Conservation (phyloP, 768 basidiomycete species). For the Phanerochaete sordida region DNA sequence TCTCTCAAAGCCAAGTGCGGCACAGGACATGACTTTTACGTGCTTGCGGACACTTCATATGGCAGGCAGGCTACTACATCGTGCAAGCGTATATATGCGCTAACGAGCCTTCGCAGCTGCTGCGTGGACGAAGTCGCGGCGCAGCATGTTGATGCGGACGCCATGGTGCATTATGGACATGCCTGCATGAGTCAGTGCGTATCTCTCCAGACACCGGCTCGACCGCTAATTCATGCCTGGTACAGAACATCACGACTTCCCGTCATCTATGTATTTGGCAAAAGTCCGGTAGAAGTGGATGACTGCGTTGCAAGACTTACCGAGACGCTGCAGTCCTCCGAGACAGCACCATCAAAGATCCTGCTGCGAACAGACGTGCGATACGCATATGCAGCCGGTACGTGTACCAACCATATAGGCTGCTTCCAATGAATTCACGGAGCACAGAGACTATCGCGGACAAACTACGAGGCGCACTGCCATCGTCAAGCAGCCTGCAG, state of each 20-base stretch:
- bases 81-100: neutral
- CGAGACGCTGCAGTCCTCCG: conserved; percentile 25
- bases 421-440: neutral
- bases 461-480: neutral
- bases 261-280: conserved; percentile 88
- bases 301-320: conserved; percentile 44
- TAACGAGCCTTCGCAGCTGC: conserved; percentile 53
- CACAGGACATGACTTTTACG: conserved; percentile 62
- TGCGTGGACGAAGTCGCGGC: conserved; percentile 97
- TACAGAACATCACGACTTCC: conserved; percentile 81
- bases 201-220: neutral
- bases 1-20: conserved; percentile 52
- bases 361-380: conserved; percentile 75
- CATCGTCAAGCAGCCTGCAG: neutral
- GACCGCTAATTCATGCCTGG: neutral
- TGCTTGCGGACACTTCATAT: conserved; percentile 97
- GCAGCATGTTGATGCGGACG: conserved; percentile 89
- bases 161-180: conserved; percentile 93
- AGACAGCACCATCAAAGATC: conserved; percentile 26
- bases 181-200: conserved; percentile 92
- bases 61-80: conserved; percentile 62
- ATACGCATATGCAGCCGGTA: conserved; percentile 68
- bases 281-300: conserved; percentile 56
- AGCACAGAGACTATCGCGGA: conserved; percentile 25
- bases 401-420: neutral